A percentile compares a stretch with the other conserved stretches of the same genome.
Conservation (phyloP, 176 grass and related monocot species). For the Miscanthus lutarioriparius region DNA sequence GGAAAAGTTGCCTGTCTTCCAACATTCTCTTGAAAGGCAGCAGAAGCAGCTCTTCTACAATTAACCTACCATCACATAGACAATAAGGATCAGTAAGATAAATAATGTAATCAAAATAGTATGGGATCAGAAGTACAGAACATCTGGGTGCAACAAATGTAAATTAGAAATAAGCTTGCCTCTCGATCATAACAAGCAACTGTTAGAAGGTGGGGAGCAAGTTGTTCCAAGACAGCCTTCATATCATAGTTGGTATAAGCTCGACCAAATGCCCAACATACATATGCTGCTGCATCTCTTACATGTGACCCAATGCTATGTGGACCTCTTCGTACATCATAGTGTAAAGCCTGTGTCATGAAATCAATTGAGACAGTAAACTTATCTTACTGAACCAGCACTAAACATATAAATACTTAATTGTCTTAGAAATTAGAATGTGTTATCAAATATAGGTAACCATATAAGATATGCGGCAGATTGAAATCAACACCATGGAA, state of each 20-base stretch:
- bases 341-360: conserved; percentile 81
- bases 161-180: conserved; percentile 59
- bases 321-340: conserved; percentile 85
- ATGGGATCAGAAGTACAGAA: conserved; percentile 18
- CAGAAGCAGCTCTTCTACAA: conserved; percentile 98
- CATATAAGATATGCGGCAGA: background rate
- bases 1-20: conserved; percentile 89
- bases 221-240: conserved; percentile 76
- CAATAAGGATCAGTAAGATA: conserved; percentile 26
- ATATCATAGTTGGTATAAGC: conserved; percentile 89
- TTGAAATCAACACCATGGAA: conserved; percentile 24
- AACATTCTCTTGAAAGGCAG: conserved; percentile 99
- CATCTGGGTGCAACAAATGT: conserved; percentile 18
- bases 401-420: conserved; percentile 16
- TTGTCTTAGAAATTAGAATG: conserved; percentile 16
- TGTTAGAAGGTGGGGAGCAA: conserved; percentile 84
- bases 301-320: conserved; percentile 98
- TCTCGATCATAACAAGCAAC: conserved; percentile 98
- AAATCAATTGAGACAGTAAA: conserved; percentile 18
- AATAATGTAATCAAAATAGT: conserved; percentile 28
- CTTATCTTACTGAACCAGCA: conserved; percentile 13
- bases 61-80: conserved; percentile 69
- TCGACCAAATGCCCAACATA: conserved; percentile 97
- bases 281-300: conserved; percentile 97
- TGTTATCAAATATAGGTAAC: conserved; percentile 22